Percentiles rank a stretch among this genome's conserved stretches.
These are phyloP conservation scores for Friedmanniomyces endolithicus DNA, from an alignment of 495 filamentous ascomycete species.

Conservation along the genomic window DNA sequence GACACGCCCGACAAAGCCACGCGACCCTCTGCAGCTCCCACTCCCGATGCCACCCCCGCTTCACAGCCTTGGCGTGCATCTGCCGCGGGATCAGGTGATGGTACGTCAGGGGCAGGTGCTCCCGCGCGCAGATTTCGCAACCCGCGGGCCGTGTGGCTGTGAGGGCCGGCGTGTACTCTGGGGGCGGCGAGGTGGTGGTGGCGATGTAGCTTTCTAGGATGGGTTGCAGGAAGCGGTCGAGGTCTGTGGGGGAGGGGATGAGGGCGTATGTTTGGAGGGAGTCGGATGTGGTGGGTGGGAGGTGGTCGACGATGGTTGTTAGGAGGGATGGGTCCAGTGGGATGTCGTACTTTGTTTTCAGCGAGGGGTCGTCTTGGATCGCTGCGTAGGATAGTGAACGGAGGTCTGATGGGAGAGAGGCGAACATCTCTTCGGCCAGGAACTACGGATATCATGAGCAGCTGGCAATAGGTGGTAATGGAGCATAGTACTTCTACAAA, in stretches of 20 bases:
- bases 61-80: conserved; percentile 66
- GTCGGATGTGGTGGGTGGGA: conserved; percentile 44
- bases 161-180: conserved; percentile 32
- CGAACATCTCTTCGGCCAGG: conserved; percentile 56
- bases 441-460: conserved; percentile 37
- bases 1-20: conserved; percentile 81
- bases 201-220: conserved; percentile 49
- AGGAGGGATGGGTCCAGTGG: conserved; percentile 37
- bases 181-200: conserved; percentile 44
- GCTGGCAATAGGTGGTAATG: not conserved
- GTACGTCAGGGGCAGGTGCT: conserved; percentile 61
- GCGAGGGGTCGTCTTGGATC: conserved; percentile 36
- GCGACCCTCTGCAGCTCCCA: conserved; percentile 69
- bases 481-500: conserved; percentile 50
- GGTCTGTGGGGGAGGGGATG: conserved; percentile 30
- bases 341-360: conserved; percentile 39
- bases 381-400: conserved; percentile 48
- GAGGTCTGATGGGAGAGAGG: conserved; percentile 45
- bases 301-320: conserved; percentile 30
- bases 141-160: conserved; percentile 38
- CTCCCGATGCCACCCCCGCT: conserved; percentile 68
- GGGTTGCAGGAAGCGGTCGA: conserved; percentile 46
- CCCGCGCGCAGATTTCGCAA: conserved; percentile 74
- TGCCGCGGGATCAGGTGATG: conserved; percentile 72
- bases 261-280: conserved; percentile 52